Evolutionary conservation across 805 yeast species (phyloP).

Genomic region (Tanozyma kutaoensis): DNA sequence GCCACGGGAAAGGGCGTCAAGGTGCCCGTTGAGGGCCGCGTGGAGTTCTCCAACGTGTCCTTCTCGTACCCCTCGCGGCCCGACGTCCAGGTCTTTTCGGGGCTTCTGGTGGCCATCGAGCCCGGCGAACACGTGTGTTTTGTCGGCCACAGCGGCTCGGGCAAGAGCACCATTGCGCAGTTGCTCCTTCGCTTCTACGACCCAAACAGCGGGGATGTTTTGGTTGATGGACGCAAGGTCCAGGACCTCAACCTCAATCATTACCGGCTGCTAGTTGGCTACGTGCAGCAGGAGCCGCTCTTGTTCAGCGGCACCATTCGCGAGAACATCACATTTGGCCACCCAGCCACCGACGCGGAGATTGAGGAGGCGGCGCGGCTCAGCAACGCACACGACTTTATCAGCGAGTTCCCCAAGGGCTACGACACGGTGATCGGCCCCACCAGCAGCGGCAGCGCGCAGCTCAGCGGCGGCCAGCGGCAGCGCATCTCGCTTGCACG

Average conservation of each 20-base stretch:
- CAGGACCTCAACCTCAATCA: constrained; percentile 55
- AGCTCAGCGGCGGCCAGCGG: constrained; percentile 89
- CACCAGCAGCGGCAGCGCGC: constrained; percentile 55
- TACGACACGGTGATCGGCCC: constrained; percentile 78
- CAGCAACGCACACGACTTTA: constrained; percentile 65
- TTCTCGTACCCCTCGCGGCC: constrained; percentile 82
- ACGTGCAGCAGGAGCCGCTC: constrained; percentile 88
- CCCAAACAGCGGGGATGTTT: constrained; percentile 50
- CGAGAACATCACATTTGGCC: constrained; percentile 75
- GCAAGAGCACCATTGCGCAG: constrained; percentile 81
- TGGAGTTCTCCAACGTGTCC: constrained; percentile 47
- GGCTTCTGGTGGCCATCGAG: constrained; percentile 44
- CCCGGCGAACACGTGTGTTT: constrained; percentile 86
- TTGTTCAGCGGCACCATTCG: constrained; percentile 75
- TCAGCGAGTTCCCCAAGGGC: constrained; percentile 67
- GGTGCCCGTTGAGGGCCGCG: constrained; percentile 26
- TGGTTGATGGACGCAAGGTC: constrained; percentile 53
- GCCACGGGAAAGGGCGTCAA: constrained; percentile 50
- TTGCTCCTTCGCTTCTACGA: constrained; percentile 76
- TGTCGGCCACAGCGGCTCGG: constrained; percentile 97
- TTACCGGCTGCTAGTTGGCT: constrained; percentile 66
- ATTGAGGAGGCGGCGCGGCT: constrained; percentile 45
- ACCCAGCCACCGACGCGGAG: constrained; percentile 41
- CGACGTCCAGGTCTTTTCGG: constrained; percentile 49
- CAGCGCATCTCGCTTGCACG: constrained; percentile 89